Evolutionary conservation across 192 early-diverging fungal genomes (phyloP).

Genomic region (Ambispora gerdemannii): DNA sequence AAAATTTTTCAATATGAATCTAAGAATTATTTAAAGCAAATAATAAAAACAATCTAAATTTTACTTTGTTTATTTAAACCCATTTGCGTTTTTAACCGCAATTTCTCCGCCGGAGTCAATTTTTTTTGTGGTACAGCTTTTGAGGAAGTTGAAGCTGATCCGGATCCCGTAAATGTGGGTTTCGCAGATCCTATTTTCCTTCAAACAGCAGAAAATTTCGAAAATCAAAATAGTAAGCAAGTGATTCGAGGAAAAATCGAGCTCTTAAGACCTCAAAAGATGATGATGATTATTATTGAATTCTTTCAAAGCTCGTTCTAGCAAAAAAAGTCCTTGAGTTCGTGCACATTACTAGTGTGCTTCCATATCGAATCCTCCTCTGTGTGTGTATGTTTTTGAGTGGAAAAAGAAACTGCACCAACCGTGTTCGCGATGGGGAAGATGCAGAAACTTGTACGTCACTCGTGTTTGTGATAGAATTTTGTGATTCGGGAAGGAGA

Average conservation of each 20-base stretch:
- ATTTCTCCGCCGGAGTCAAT: conserved; percentile 44
- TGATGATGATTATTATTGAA: not conserved
- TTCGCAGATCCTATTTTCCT: not conserved
- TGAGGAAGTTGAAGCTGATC: too few species aligned
- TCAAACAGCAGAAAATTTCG: too few species aligned
- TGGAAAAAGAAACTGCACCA: conserved; percentile 20
- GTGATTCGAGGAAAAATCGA: too few species aligned
- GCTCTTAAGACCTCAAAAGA: too few species aligned
- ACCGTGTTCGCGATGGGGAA: conserved; percentile 8
- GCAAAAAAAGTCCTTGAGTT: not conserved
- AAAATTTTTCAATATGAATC: not conserved
- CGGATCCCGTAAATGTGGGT: too few species aligned
- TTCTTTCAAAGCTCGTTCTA: not conserved
- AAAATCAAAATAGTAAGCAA: too few species aligned
- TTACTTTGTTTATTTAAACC: conserved; percentile 45
- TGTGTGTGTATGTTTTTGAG: not conserved
- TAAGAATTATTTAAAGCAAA: not conserved
- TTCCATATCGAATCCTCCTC: too few species aligned
- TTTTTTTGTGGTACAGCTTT: conserved; percentile 29
- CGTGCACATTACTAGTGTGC: not conserved
- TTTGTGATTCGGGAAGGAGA: not conserved
- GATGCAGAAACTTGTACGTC: not conserved
- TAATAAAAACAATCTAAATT: not conserved
- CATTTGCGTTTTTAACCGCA: conserved; percentile 42
- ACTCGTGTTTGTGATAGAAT: not conserved